Evolutionary conservation across 2,329 filamentous ascomycete genomes (phyloP).

Genomic region (Ophiocordyceps camponoti-floridani): DNA sequence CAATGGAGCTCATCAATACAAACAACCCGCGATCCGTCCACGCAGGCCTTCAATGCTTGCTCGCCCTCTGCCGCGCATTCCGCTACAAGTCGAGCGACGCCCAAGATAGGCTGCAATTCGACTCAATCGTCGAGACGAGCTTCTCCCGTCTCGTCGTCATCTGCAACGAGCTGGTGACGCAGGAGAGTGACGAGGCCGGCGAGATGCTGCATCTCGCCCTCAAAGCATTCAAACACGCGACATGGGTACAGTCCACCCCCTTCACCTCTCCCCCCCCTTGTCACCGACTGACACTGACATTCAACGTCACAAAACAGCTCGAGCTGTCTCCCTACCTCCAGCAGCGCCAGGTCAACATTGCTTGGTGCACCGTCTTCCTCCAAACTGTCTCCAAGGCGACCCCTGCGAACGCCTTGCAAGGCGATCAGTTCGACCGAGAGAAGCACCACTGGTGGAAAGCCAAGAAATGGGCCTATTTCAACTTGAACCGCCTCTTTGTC

Average conservation of each 20-base stretch:
- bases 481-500: constrained; percentile 88
- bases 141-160: constrained; percentile 80
- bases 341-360: constrained; percentile 68
- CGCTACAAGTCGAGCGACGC: constrained; percentile 74
- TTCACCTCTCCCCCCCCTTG: too few relatives aligned
- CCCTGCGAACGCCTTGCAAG: constrained; percentile 68
- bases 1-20: constrained; percentile 70
- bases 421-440: constrained; percentile 69
- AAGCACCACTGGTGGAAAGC: constrained; percentile 98
- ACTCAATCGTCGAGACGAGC: constrained; percentile 79
- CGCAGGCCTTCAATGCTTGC: constrained; percentile 80
- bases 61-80: constrained; percentile 91
- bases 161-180: constrained; percentile 73
- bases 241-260: constrained; percentile 44
- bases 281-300: neutral
- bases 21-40: constrained; percentile 78
- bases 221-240: constrained; percentile 96
- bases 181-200: constrained; percentile 83
- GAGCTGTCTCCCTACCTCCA: constrained; percentile 67
- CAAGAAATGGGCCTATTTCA: constrained; percentile 99
- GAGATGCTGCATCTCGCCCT: constrained; percentile 93
- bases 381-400: constrained; percentile 73
- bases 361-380: constrained; percentile 92
- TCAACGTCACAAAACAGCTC: constrained; percentile 34
- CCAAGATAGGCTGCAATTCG: constrained; percentile 64